Base-by-base conservation (phyloP, 495 filamentous ascomycete genomes). In the Penicillium bovifimosum region DNA sequence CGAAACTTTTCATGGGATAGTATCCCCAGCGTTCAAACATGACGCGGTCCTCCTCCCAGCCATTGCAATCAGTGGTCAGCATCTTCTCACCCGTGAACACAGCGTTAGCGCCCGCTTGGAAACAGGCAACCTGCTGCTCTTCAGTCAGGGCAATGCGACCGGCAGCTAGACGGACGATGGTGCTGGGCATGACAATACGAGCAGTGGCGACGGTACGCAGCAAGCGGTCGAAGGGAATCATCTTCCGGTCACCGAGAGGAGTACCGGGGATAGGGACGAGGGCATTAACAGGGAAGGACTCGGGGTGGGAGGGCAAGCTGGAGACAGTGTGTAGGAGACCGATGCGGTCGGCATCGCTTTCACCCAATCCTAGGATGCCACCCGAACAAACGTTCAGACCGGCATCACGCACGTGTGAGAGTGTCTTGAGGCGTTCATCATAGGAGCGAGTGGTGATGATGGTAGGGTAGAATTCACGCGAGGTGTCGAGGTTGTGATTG, bases 11-110 rank as follows among this genome's bases (percentile, higher is more conserved):
- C 85, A 88, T 86, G 32, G 87, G 85, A 56, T 77, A 72, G 59
- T 90, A 69, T 8, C 89, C 89, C 85, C 86, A 92, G 41, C 76
- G 74, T 8, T 85, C 81, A 69, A 95, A 90, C 81, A 92, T 86
- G 7, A 52, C 80, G 45, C 79, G 82, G 57, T 95, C 89, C 69
- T 91, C 87, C 55, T 90, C 88, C 86, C 87, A 95, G 5, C 88
- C 89, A 55, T 85, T 90, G 63, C 88, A 91, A 49, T 86, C 86
- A 0, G 89, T 92, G 14, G 89, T 95, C 73, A 92, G 61, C 89
- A 95, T 92, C 77, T 89, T 91, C 72, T 95, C 89, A 16, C 89
- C 89, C 1, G 89, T 95, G 66, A 95, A 95, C 7, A 95, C 80
- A 10, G 89, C 89, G 63, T 95, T 95, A 0, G 89, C 89, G 24